Conservation (phyloP, 2,329 filamentous ascomycete species). For the Aspergillus carbonarius region DNA sequence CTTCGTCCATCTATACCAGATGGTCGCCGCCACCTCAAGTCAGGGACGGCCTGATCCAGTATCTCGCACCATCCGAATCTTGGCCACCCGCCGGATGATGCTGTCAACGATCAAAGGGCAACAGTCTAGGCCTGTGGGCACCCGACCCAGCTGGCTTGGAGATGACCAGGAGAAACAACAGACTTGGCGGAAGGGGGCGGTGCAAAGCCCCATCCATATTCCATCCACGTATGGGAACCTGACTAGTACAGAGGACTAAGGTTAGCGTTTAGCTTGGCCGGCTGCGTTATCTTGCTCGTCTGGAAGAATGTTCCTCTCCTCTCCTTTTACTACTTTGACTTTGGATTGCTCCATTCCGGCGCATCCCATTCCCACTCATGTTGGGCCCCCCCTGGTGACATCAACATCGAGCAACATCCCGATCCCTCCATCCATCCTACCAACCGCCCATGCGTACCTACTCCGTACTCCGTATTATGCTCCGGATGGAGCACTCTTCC, state of each 20-base stretch:
- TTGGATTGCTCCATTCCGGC: background rate
- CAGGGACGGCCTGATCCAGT: background rate
- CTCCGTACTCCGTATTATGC: background rate
- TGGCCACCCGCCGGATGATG: background rate
- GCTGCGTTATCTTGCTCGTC: background rate
- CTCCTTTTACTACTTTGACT: background rate
- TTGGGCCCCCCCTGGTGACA: background rate
- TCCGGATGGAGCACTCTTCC: background rate
- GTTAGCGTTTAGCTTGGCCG: background rate
- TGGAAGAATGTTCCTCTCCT: background rate
- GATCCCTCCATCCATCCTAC: background rate
- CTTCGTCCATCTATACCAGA: no score
- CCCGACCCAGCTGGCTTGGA: background rate
- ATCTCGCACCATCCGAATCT: background rate
- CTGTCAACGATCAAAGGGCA: background rate
- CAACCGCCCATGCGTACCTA: background rate
- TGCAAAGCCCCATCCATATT: conserved; percentile 8
- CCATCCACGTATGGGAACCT: conserved; percentile 2
- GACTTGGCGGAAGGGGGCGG: conserved; percentile 9
- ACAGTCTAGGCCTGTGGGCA: background rate
- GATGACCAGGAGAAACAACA: background rate
- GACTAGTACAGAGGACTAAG: conserved; percentile 6
- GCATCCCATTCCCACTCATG: background rate
- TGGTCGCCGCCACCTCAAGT: background rate
- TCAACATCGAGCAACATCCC: background rate